Conservation (phyloP, 805 yeast species). For the Teunomyces pallodes region DNA sequence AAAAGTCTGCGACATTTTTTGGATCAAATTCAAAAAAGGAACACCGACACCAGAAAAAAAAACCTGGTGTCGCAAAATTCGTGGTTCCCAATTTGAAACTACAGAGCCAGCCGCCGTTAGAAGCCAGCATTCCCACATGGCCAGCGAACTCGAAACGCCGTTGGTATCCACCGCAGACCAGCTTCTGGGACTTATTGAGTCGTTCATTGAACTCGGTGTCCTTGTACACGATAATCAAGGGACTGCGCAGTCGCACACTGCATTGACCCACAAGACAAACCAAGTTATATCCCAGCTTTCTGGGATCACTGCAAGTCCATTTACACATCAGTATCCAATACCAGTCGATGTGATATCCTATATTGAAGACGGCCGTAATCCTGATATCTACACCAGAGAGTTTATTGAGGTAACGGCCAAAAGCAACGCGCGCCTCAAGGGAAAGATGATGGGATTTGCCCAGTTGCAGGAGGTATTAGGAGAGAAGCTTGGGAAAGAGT, state of each 20-base stretch:
- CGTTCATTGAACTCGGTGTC: constrained; percentile 85
- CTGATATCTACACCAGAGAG: constrained; percentile 95
- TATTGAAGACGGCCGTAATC: constrained; percentile 94
- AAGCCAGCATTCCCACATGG: not conserved
- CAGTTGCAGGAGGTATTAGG: constrained; percentile 66
- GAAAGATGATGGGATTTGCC: constrained; percentile 70
- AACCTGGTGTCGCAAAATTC: too few relatives aligned
- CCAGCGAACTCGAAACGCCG: constrained; percentile 16
- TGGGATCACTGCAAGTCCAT: constrained; percentile 30
- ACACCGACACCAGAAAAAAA: too few relatives aligned
- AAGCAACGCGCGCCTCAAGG: constrained; percentile 83
- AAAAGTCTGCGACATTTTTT: not conserved
- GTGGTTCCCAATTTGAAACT: too few relatives aligned
- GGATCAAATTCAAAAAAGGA: not conserved
- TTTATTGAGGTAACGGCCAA: constrained; percentile 92
- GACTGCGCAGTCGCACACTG: constrained; percentile 70
- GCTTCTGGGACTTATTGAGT: constrained; percentile 47
- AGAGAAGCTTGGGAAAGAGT: constrained; percentile 66
- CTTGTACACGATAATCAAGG: constrained; percentile 93
- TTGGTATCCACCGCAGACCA: constrained; percentile 22
- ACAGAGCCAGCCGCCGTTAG: not conserved
- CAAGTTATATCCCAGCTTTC: constrained; percentile 38
- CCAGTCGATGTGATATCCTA: constrained; percentile 88
- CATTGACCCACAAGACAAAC: constrained; percentile 40
- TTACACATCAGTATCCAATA: constrained; percentile 42